phyloP scores from a whole-genome alignment of 768 basidiomycete genomes.

The Leccinum longicurvipes region DNA sequence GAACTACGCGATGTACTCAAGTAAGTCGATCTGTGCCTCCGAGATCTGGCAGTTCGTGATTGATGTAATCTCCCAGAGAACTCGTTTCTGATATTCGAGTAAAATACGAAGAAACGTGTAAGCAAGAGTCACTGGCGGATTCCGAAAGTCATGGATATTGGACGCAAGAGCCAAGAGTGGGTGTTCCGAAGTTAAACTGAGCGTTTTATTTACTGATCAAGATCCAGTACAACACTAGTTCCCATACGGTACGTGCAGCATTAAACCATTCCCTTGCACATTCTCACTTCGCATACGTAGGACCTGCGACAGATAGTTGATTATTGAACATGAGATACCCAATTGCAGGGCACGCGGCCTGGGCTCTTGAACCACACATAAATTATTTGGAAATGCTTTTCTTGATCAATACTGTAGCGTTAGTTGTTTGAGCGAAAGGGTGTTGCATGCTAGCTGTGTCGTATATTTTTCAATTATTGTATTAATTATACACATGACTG shows the following conservation, averaged over 20 bases:
- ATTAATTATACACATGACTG: background rate
- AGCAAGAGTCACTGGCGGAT: background rate
- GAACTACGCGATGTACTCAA: constrained; percentile 18
- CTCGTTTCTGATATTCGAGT: constrained; percentile 12
- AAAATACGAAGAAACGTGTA: constrained; percentile 7
- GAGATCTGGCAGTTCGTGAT: background rate
- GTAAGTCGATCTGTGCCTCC: constrained; percentile 4
- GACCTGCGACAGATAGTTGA: constrained; percentile 14
- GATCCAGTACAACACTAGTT: constrained; percentile 12
- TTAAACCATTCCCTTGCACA: constrained; percentile 27
- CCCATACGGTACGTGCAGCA: constrained; percentile 4
- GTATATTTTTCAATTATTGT: background rate
- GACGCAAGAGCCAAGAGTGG: constrained; percentile 22
- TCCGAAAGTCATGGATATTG: background rate
- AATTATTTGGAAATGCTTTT: background rate
- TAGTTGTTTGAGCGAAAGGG: background rate
- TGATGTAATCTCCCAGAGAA: constrained; percentile 4
- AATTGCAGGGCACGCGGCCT: background rate
- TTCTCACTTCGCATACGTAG: constrained; percentile 16
- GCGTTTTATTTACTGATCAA: background rate
- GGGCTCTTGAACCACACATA: background rate
- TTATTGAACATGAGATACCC: background rate
- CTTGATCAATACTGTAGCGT: background rate
- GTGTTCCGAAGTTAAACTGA: constrained; percentile 6
- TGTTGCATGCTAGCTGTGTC: background rate